Percentiles rank a stretch among this genome's conserved stretches.
Conservation (phyloP, 2,329 filamentous ascomycete species). For the Hypoxylon sp. region DNA sequence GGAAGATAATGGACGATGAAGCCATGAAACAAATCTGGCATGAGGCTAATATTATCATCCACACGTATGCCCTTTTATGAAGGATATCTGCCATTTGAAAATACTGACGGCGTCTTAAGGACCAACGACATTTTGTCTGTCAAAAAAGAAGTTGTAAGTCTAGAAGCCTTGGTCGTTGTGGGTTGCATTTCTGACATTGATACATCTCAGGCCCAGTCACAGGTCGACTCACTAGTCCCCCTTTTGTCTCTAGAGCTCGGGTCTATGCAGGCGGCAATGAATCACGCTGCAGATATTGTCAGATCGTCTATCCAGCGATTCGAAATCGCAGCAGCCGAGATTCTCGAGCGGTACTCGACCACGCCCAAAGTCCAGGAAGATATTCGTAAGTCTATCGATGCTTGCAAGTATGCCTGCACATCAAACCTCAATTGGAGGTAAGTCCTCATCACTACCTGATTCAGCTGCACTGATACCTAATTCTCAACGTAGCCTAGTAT, state of each 20-base stretch:
- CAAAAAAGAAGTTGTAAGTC: conserved; percentile 42
- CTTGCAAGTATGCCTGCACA: conserved; percentile 38
- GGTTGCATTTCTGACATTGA: not conserved
- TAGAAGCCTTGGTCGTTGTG: not conserved
- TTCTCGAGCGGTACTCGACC: conserved; percentile 22
- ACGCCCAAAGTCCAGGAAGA: conserved; percentile 18
- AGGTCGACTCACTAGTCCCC: conserved; percentile 36
- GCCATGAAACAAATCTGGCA: conserved; percentile 38
- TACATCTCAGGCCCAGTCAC: conserved; percentile 33
- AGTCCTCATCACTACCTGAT: not conserved
- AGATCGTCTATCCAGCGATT: conserved; percentile 21
- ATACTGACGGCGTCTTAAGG: conserved; percentile 10
- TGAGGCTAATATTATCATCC: conserved; percentile 36
- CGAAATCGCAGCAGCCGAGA: conserved; percentile 25
- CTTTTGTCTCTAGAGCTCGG: conserved; percentile 35
- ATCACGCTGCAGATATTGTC: conserved; percentile 24
- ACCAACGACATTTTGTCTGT: conserved; percentile 44
- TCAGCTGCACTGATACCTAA: not conserved
- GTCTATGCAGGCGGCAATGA: conserved; percentile 33
- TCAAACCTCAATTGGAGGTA: conserved; percentile 43
- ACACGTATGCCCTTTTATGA: conserved; percentile 10
- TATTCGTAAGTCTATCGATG: conserved; percentile 33
- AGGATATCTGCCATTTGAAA: not conserved
- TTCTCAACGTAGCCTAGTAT: conserved; percentile 8
- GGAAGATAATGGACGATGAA: conserved; percentile 25